These are phyloP conservation scores for Protomyces arabidopsidicola DNA, from an alignment of 1,139 yeast species.

Conservation along the genomic window DNA sequence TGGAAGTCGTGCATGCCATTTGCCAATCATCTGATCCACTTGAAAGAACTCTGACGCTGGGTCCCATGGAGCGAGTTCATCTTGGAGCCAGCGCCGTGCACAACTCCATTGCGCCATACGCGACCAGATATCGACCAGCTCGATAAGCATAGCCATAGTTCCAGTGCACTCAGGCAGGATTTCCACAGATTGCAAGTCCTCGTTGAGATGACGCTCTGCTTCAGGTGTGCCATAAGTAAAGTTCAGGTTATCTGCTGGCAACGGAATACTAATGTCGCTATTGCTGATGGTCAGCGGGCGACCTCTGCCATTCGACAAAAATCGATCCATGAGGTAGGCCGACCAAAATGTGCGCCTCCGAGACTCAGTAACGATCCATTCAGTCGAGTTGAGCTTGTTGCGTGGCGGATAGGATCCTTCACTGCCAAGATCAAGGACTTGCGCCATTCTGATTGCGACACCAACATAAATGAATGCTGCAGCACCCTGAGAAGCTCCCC, in stretches of 20 bases:
- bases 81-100: conserved; percentile 18
- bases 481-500: conserved; percentile 24
- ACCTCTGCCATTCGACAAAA: conserved; percentile 20
- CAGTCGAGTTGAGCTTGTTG: conserved; percentile 6
- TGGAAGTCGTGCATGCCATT: conserved; percentile 23
- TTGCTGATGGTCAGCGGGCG: conserved; percentile 18
- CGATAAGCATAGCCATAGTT: conserved; percentile 24
- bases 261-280: conserved; percentile 12
- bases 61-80: conserved; percentile 19
- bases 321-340: conserved; percentile 20
- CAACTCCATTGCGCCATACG: conserved; percentile 26
- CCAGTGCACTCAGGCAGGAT: conserved; percentile 22
- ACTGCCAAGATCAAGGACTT: conserved; percentile 22
- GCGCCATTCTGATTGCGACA: conserved; percentile 24
- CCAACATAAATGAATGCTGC: conserved; percentile 26
- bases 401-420: conserved; percentile 19
- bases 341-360: conserved; percentile 22
- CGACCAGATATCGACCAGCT: conserved; percentile 19
- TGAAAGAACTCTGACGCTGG: conserved; percentile 8
- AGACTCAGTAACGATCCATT: conserved; percentile 24
- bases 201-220: conserved; percentile 12
- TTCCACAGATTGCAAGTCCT: conserved; percentile 6
- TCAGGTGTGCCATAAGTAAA: conserved; percentile 25
- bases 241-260: conserved; percentile 24
- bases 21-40: conserved; percentile 6